phyloP scores from a whole-genome alignment of 2,329 filamentous ascomycete species.

The Aphanoascus verrucosus region DNA sequence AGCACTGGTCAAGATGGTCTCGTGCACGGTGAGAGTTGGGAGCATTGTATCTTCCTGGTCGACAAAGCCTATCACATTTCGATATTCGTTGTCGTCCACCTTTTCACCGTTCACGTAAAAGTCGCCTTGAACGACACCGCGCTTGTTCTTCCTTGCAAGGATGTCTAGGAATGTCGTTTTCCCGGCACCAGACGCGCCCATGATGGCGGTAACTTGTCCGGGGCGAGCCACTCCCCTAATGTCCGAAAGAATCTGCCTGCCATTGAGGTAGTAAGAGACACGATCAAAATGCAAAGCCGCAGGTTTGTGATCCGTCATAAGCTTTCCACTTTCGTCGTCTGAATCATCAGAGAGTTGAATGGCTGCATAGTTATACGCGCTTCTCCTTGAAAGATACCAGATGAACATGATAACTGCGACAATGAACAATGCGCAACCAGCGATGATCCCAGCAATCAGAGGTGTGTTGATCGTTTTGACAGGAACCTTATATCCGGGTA shows the following conservation, averaged over 20 bases:
- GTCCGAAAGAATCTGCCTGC: conserved; percentile 69
- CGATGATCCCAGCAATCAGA: conserved; percentile 87
- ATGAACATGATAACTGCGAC: conserved; percentile 72
- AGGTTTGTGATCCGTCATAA: conserved; percentile 85
- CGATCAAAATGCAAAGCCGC: conserved; percentile 81
- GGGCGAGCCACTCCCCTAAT: conserved; percentile 82
- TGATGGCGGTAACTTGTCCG: conserved; percentile 93
- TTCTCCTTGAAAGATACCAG: conserved; percentile 79
- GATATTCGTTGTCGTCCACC: conserved; percentile 72
- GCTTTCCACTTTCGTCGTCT: conserved; percentile 72
- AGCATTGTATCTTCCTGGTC: conserved; percentile 98
- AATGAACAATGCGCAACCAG: conserved; percentile 71
- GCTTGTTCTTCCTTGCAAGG: conserved; percentile 91
- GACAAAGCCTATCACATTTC: conserved; percentile 87
- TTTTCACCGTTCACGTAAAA: conserved; percentile 93
- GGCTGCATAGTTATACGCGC: conserved; percentile 52
- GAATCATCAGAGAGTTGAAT: conserved; percentile 75
- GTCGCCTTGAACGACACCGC: conserved; percentile 63
- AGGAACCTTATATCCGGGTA: conserved; percentile 79
- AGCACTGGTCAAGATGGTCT: conserved; percentile 92
- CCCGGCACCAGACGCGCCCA: conserved; percentile 94
- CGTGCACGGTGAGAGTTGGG: conserved; percentile 89
- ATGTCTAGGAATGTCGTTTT: conserved; percentile 98
- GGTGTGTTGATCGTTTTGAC: conserved; percentile 95
- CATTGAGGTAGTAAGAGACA: conserved; percentile 75